phyloP scores from a whole-genome alignment of 768 basidiomycete species.

The Lactifluus rugatus region DNA sequence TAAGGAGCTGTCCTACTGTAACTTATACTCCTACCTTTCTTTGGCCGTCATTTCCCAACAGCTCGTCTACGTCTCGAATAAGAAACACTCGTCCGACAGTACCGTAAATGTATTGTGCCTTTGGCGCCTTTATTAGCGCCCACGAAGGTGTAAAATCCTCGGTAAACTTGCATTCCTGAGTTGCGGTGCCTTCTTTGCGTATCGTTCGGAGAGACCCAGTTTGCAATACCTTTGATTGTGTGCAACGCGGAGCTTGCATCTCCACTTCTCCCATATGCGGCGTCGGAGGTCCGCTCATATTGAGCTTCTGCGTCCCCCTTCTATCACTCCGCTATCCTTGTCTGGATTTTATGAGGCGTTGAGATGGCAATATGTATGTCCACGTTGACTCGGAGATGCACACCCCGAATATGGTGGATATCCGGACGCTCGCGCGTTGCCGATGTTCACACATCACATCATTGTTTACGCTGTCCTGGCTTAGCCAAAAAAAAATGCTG shows the following conservation, averaged over 20 bases:
- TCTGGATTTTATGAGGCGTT: background rate
- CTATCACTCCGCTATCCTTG: background rate
- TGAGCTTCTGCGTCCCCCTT: background rate
- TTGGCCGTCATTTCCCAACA: background rate
- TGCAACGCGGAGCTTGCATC: background rate
- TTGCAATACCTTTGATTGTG: background rate
- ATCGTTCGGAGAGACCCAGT: background rate
- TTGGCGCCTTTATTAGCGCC: background rate
- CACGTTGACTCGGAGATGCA: background rate
- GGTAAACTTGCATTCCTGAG: background rate
- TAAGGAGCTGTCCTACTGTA: background rate
- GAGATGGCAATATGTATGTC: background rate
- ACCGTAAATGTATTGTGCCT: background rate
- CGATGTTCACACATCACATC: background rate
- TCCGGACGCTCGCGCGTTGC: background rate
- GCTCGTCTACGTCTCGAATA: background rate
- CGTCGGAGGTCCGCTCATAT: background rate
- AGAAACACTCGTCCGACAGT: background rate
- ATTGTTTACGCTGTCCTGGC: background rate
- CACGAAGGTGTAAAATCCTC: background rate
- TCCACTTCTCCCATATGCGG: conserved; percentile 8
- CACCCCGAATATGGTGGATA: background rate
- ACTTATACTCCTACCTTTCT: background rate
- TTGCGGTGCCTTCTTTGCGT: background rate
- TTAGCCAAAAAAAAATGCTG: background rate